Percentiles rank a stretch among this genome's conserved stretches.
These are phyloP conservation scores for Podospora pseudocomata DNA, from an alignment of 495 filamentous ascomycete species.

Conservation along the genomic window DNA sequence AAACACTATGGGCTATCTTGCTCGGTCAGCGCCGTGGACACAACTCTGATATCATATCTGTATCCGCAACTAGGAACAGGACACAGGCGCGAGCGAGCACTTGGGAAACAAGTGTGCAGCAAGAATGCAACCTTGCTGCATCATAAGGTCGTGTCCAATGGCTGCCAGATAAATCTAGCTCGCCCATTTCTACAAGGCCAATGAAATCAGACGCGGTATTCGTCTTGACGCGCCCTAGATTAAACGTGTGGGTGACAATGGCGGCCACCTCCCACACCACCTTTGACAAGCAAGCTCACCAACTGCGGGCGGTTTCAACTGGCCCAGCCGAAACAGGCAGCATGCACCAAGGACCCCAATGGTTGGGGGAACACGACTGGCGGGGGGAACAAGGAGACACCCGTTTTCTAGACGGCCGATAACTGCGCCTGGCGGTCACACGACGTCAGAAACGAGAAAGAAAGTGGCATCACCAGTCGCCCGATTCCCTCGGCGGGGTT, in stretches of 20 bases:
- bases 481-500: constrained; percentile 8
- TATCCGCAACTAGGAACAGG: not conserved
- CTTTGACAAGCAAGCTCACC: not conserved
- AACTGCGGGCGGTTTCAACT: constrained; percentile 18
- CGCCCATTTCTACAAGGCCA: constrained; percentile 19
- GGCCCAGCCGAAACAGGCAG: constrained; percentile 14
- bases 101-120: constrained; percentile 8
- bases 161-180: constrained; percentile 10
- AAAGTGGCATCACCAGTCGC: constrained; percentile 17
- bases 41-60: constrained; percentile 6
- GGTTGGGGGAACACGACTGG: constrained; percentile 7
- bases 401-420: constrained; percentile 2
- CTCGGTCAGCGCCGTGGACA: constrained; percentile 18
- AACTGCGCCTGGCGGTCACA: constrained; percentile 12
- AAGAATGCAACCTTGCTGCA: constrained; percentile 12
- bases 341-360: not conserved
- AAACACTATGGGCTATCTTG: not conserved
- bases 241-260: constrained; percentile 15
- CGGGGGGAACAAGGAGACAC: not conserved
- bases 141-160: constrained; percentile 6
- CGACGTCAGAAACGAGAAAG: constrained; percentile 14
- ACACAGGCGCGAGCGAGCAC: not conserved
- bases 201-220: constrained; percentile 18
- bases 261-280: not conserved
- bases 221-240: constrained; percentile 12